Evolutionary conservation across 2,329 filamentous ascomycete species (phyloP), one percentile per base, ranked within the genome.

Genomic region (Diaporthe capsici): DNA sequence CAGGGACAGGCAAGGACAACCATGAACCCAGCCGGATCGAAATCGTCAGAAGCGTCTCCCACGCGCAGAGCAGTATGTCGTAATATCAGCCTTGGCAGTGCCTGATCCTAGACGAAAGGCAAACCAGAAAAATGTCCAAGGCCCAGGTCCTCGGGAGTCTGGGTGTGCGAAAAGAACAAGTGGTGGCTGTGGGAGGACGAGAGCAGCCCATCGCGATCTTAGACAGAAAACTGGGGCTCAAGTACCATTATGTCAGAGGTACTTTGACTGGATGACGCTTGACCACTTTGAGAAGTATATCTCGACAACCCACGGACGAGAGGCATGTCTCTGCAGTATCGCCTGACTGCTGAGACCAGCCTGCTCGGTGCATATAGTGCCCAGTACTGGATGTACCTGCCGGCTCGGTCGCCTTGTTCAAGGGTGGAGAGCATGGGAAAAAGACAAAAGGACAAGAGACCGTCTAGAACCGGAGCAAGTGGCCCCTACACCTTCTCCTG

Each of bases 161-260:
- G 49, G 49, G 67, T 49, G 39, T 68, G 39, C 57, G 47, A 44
- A 72, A 49, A 63, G 67, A 70, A 72, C 55, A 73, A 37, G 58
- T 65, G 58, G 65, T 75, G 67, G 58, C 53, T 53, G 65, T 39
- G 65, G 47, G 28, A 47, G 71, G 73, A 72, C 58, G 61, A 37
- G 72, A 57, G 58, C 67, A 74, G 68, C 60, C 47, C 73, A 75
- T 77, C 76, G 63, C 73, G 73, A 77, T 77, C 68, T 63, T 44
- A 71, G 70, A 65, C 44, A 58, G 61, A 72, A 72, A 72, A 63
- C 65, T 42, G 61, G 55, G 73, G 49, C 68, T n/a, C 49, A 75
- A 49, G 73, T 73, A 75, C 57, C 37, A n/a, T 55, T n/a, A 44
- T 42, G 73, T 76, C 67, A 71, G 68, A 57, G 73, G 57, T 77